A percentile compares a stretch with the other conserved stretches of the same genome.
These are phyloP conservation scores for Bassia scoparia DNA, from an alignment of 148 eudicot genomes.

Conservation along the genomic window DNA sequence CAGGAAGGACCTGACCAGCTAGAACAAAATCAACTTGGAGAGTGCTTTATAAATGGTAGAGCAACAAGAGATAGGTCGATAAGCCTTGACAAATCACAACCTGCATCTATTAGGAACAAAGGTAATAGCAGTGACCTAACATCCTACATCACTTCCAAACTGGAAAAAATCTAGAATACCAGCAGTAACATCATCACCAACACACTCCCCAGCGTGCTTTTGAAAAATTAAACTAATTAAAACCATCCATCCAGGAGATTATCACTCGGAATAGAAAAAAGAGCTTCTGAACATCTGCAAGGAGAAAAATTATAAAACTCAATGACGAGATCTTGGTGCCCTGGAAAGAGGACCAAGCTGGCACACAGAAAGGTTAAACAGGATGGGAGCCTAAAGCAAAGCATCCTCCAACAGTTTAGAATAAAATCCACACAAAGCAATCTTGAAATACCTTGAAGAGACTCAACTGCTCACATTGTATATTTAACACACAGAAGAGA, in stretches of 20 bases:
- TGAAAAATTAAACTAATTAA: not conserved
- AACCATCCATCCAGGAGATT: not conserved
- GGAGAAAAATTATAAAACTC: not conserved
- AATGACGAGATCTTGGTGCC: not conserved
- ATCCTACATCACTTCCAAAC: not conserved
- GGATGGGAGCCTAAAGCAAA: no score
- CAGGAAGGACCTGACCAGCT: not conserved
- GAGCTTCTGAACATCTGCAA: not conserved
- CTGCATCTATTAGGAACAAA: not conserved
- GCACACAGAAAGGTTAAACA: no score
- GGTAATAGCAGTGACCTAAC: not conserved
- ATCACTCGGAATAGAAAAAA: not conserved
- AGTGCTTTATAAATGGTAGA: no score
- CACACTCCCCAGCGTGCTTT: not conserved
- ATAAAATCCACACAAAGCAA: no score
- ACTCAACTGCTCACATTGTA: no score
- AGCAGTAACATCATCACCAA: not conserved
- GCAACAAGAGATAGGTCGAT: not conserved
- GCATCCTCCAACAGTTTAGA: no score
- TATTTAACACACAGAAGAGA: no score
- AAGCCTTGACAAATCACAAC: not conserved
- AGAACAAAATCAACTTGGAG: not conserved
- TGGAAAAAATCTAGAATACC: no score
- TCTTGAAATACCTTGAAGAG: no score
- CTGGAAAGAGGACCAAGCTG: not conserved